Base-by-base conservation (phyloP, 176 grass and related monocot genomes). In the Ampelocalamus luodianensis region DNA sequence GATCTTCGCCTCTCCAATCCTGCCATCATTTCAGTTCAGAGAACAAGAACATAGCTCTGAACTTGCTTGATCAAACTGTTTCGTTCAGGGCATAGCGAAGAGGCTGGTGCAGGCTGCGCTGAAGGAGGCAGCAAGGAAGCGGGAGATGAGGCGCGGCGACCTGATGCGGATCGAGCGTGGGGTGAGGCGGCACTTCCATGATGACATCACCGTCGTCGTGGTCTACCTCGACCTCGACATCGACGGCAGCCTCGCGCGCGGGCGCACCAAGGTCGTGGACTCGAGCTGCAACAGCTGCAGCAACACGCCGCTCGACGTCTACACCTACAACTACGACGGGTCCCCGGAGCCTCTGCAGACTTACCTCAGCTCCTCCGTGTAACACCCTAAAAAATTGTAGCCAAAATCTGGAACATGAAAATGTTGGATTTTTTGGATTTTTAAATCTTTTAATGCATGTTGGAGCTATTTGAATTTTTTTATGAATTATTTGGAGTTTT, bases 121-220 rank as follows among this genome's bases (percentile, higher is more conserved):
- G 20, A 24, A 32, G 1, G 82, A 67, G 17, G 82, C 82, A 27
- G 60, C 72, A 17, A 76, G 82, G 72, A 85, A 67, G 49, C 65
- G 82, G 22, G 72, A 85, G n/a, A 17, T 77, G 60, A 76, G 72
- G 65, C 51, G 39, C 29, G 46, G 74, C 22, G 82, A 76, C 45
- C 46, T 85, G 50, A 27, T 26, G 61, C 40, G 22, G 72, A 77
- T 85, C 51, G 61, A 67, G 61, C 74, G 64, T 54, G 82, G 82
- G 24, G 46, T 55, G 23, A 85, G 82, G 44, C 71, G 72, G 11
- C 82, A 85, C 61, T 85, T 85, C 63, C 82, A 85, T 24, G 82
- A 85, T 14, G 82, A 85, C 39, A 68, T 85, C 45, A 65, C 82
- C 64, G 82, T 32, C 15, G 24, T 85, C n/a, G 82, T 85, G 20